These are phyloP conservation scores for Mixia osmundae DNA, from an alignment of 1,284 basidiomycete genomes.

Conservation along the genomic window DNA sequence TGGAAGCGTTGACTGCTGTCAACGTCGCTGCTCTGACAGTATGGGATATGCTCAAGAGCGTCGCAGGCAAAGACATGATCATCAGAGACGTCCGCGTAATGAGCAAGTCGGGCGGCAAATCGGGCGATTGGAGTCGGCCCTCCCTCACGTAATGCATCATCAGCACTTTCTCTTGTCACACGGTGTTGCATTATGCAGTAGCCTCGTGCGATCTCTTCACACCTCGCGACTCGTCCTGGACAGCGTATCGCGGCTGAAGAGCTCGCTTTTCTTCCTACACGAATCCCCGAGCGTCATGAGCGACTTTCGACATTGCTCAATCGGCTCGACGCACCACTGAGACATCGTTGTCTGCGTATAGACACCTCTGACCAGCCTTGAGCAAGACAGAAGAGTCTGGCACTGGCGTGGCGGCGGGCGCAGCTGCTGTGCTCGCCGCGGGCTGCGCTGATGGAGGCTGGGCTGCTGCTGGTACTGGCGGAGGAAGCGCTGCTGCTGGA, in stretches of 20 bases:
- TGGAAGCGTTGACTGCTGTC: conserved; percentile 74
- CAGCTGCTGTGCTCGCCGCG: too few species aligned
- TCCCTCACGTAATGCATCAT: neutral
- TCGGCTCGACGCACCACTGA: conserved; percentile 31
- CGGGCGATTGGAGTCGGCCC: conserved; percentile 27
- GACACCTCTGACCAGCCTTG: conserved; percentile 51
- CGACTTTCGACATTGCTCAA: neutral
- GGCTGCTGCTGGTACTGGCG: conserved; percentile 19
- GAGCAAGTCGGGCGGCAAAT: conserved; percentile 46
- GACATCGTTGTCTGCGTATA: conserved; percentile 51
- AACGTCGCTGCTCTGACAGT: conserved; percentile 54
- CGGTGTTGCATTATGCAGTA: too few species aligned
- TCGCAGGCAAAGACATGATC: conserved; percentile 55
- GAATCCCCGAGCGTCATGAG: neutral
- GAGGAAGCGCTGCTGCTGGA: conserved; percentile 6
- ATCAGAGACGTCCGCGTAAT: conserved; percentile 36
- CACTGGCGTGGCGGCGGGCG: conserved; percentile 28
- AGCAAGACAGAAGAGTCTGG: conserved; percentile 31
- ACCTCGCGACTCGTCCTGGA: conserved; percentile 1
- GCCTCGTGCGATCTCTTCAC: too few species aligned
- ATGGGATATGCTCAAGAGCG: conserved; percentile 81
- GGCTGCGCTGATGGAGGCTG: too few species aligned
- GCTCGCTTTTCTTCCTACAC: conserved; percentile 57
- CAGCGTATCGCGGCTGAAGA: conserved; percentile 42
- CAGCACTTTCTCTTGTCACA: neutral